Evolutionary conservation across 2,329 filamentous ascomycete species (phyloP), one percentile per base, ranked within the genome.

Genomic region (Falciphora oryzae): DNA sequence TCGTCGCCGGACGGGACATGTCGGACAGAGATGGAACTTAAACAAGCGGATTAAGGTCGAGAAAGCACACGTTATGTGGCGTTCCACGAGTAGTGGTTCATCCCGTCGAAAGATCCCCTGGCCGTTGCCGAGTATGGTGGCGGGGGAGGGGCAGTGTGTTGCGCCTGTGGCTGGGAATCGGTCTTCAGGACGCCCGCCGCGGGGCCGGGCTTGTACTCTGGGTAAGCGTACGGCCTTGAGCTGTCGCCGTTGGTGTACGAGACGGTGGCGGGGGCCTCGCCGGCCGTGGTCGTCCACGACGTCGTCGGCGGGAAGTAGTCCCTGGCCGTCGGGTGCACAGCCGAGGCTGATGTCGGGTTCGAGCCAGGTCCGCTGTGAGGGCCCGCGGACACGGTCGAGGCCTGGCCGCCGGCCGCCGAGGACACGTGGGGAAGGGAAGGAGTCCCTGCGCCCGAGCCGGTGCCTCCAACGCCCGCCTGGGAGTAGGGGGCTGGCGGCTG

Each of bases 71-170:
- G n/a, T 53, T n/a, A 53, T 53, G 80, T 82, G 63, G 79, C 75
- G 68, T 80, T 84, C 84, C 84, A 86, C 38, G 83, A 84, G 71
- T 86, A 86, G 71, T 85, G 81, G 71, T 79, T 81, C 73, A 85
- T 77, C 61, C 75, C 76, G 64, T 81, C 79, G 65, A 81, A 82
- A 18, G 82, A 82, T 25, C 77, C 77, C 59, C 78, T 73, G 35
- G 75, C 68, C 16, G 74, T 73, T 31, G 44, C 44, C 44, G 71
- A 76, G 65, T 82, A 83, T 29, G 76, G 72, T 4, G 77, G 75
- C 18, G 79, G 75, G 14, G 78, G 75, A 32, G 44, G 22, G n/a
- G 44, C 44, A 4, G 44, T 14, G 62, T 73, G 74, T 16, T 75
- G 73, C 22, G 14, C 28, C 32, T 61, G 59, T 11, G 31, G 32